Conservation (phyloP, 2,329 filamentous ascomycete genomes). For the Achaetomium macrosporum region DNA sequence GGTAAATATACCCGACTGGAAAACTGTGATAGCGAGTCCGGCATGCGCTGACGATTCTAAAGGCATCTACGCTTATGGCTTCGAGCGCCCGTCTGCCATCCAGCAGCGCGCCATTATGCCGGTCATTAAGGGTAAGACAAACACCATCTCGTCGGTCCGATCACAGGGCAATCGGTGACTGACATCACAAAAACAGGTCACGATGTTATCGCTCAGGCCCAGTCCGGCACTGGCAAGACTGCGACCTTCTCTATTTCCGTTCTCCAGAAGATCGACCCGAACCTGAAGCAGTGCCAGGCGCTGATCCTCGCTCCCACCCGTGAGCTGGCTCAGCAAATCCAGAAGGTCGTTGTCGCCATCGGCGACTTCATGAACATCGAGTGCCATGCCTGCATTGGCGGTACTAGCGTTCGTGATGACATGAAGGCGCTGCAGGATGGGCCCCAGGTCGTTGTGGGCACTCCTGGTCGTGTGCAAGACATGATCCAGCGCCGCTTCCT, state of each 20-base stretch:
- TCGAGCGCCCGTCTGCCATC: conserved; percentile 98
- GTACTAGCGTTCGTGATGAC: conserved; percentile 95
- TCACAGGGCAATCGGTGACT: conserved; percentile 9
- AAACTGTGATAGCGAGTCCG: conserved; percentile 14
- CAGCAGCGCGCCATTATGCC: conserved; percentile 99
- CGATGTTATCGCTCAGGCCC: conserved; percentile 99
- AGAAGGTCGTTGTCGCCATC: conserved; percentile 97
- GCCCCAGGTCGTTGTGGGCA: conserved; percentile 95
- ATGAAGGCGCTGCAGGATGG: conserved; percentile 97
- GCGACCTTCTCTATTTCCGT: conserved; percentile 99
- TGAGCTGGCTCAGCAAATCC: conserved; percentile 98
- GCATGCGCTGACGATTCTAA: conserved; percentile 22
- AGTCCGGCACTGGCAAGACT: conserved; percentile 99
- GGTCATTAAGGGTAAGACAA: conserved; percentile 87
- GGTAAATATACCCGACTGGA: conserved; percentile 44
- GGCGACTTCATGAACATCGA: conserved; percentile 99
- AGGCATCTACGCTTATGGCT: conserved; percentile 99
- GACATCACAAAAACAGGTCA: conserved; percentile 52
- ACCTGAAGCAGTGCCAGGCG: conserved; percentile 94
- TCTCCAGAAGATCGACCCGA: conserved; percentile 96
- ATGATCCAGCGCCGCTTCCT: conserved; percentile 99
- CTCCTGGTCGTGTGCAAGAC: conserved; percentile 96
- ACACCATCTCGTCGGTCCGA: background rate
- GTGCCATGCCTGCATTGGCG: conserved; percentile 98
- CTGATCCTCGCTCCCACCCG: conserved; percentile 96